Evolutionary conservation across 176 grass and related monocot genomes (phyloP), one percentile per base, ranked within the genome.

Genomic region (Musa acuminata): DNA sequence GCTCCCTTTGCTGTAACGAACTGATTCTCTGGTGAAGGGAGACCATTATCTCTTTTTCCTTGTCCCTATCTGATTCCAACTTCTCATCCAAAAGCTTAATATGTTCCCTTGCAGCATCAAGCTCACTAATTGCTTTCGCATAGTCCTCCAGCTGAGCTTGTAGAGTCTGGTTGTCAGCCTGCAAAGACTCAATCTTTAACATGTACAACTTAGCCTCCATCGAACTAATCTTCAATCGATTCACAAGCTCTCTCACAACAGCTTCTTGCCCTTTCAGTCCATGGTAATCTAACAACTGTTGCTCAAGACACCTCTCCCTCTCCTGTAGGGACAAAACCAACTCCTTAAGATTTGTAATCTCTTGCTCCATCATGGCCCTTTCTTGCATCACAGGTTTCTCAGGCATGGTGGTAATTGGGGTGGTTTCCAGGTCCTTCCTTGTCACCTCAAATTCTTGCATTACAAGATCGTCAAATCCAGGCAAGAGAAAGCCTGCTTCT

Each of bases 261-360:
- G 69, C 79, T 71, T 87, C 84, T 73, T 87, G 85, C 74, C 91
- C 90, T 84, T 88, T 82, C 72, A 93, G 77, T 74, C 80, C 84
- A 8, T 76, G 81, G 49, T 73, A 85, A 51, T 98, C 78, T 52
- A 83, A 48, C 62, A 91, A 80, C 74, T 98, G 87, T 48, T 82
- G 74, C 77, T 89, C 83, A n/a, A 91, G 84, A 17, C 71, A 83
- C 73, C 80, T 91, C 64, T 91, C 90, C 72, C 84, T 91, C 77
- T 91, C 94, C 81, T 90, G 82, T 23, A 98, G 80, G 52, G 90
- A 89, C 72, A 58, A 81, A 66, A 98, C 94, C 86, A 89, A 73
- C 73, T 98, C 89, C 80, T 82, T 88, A 69, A 98, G 87, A 52
- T 85, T 65, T 20, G 25, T 75, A 78, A 92, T 72, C 80, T 96